Evolutionary conservation across 495 filamentous ascomycete species (phyloP).

Genomic region (Elaphomyces granulatus): DNA sequence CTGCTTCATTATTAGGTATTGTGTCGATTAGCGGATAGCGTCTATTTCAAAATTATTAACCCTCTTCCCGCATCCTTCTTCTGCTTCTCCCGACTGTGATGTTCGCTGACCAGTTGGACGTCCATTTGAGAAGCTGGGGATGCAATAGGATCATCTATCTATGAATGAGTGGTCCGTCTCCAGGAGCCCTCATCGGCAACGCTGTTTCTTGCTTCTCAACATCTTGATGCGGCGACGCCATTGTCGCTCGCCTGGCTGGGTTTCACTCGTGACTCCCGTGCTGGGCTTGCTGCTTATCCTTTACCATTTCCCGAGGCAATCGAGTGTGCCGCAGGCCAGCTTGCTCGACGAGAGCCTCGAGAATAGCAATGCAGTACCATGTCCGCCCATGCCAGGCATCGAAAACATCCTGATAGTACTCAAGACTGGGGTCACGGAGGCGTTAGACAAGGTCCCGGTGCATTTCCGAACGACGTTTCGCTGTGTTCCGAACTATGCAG

Average conservation of each 20-base stretch:
- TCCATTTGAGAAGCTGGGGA: too few species aligned
- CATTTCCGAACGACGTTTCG: conserved; percentile 28
- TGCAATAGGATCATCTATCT: too few species aligned
- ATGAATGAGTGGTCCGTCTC: too few species aligned
- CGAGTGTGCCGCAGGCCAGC: background rate
- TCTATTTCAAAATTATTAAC: too few species aligned
- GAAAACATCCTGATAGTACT: conserved; percentile 28
- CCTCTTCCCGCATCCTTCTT: too few species aligned
- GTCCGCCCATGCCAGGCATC: conserved; percentile 9
- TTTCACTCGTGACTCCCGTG: background rate
- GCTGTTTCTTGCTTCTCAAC: too few species aligned
- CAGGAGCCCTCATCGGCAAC: too few species aligned
- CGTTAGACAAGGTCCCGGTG: conserved; percentile 22
- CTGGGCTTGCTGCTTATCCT: background rate
- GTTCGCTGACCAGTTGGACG: too few species aligned
- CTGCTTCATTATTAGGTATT: too few species aligned
- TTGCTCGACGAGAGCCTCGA: background rate
- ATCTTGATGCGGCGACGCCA: too few species aligned
- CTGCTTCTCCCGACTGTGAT: too few species aligned
- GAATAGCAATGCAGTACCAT: background rate
- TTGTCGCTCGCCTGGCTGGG: background rate
- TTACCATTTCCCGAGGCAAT: background rate
- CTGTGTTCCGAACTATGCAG: conserved; percentile 27
- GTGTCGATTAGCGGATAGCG: too few species aligned
- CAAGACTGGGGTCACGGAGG: conserved; percentile 31